Conservation (phyloP, 768 basidiomycete species). For the Saitozyma sp. region DNA sequence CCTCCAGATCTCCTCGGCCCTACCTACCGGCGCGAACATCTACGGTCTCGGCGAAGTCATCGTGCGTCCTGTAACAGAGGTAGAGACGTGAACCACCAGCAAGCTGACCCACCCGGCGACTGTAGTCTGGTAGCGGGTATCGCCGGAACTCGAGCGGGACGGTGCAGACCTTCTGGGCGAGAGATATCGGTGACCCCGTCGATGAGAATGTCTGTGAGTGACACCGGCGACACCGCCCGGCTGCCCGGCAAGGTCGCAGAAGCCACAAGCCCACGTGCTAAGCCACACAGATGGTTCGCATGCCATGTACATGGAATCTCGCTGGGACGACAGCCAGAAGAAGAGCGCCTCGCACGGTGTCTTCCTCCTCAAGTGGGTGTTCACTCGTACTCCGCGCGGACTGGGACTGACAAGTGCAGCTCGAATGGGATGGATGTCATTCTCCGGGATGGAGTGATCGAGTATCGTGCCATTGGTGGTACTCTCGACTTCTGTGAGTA, state of each 20-base stretch:
- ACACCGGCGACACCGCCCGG: no score
- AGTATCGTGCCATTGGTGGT: conserved; percentile 74
- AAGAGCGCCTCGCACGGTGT: conserved; percentile 71
- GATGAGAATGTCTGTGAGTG: conserved; percentile 29
- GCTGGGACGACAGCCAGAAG: conserved; percentile 42
- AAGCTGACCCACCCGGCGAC: background rate
- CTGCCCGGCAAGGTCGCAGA: background rate
- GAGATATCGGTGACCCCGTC: conserved; percentile 34
- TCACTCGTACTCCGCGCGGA: background rate
- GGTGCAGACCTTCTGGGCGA: conserved; percentile 8
- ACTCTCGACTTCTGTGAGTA: conserved; percentile 65
- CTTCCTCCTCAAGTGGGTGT: conserved; percentile 61
- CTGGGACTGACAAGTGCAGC: conserved; percentile 13
- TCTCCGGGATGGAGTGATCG: conserved; percentile 56
- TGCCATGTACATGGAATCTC: conserved; percentile 30
- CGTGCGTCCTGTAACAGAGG: background rate
- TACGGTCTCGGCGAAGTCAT: conserved; percentile 70
- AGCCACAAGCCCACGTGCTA: background rate
- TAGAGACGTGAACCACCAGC: no score
- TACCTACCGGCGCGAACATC: conserved; percentile 66
- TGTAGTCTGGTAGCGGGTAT: background rate
- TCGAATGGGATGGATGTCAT: conserved; percentile 71
- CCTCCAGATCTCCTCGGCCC: conserved; percentile 66
- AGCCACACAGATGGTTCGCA: conserved; percentile 31
- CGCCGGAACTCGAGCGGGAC: conserved; percentile 4